Evolutionary conservation across 352 stramenopile species (phyloP), one percentile per base, ranked within the genome.

Genomic region (Globisporangium orthogonon): DNA sequence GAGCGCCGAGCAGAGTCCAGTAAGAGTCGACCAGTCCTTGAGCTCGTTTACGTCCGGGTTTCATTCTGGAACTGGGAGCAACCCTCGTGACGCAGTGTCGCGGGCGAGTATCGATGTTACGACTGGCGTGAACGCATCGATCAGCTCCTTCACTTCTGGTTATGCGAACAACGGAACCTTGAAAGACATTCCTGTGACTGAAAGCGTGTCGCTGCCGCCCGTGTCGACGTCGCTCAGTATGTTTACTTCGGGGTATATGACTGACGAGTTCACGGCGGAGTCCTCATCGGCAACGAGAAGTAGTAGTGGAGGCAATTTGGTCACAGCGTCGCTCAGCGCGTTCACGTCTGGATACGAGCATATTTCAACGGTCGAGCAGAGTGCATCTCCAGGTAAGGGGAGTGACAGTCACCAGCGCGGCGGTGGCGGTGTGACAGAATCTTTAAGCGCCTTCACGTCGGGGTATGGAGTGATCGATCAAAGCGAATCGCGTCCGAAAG

Each of bases 111-210:
- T 49, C 44, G 44, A 49, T 6, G 44, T 29, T 28, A 10, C 44
- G 10, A 5, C 44, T 11, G 50, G 33, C 2, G 50, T 43, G 18
- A 52, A 41, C 13, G 50, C 37, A 5, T 55, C 70, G 13, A 45
- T 81, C 29, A 81, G 71, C 31, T 60, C 53, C 23, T 73, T 73
- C 41, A 70, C 59, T 15, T 54, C 50, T 4, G 63, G 66, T 0
- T 73, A 73, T 29, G 45, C 64, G 15, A 54, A 31, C 13, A 39
- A 48, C 5, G 10, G 43, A 2, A 2, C 6, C 7, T 29, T 2
- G 43, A 29, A n/a, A 46, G 50, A 15, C 33, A 15, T 35, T 29
- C 23, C 13, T 28, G 47, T 39, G 30, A 18, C 13, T 7, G 44
- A 52, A 33, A 56, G 56, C 37, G 39, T 17, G 5, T 49, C 37